A percentile compares a stretch with the other conserved stretches of the same genome.
These are phyloP conservation scores for Aleurites moluccanus DNA, from an alignment of 441 rosid species.

Conservation along the genomic window DNA sequence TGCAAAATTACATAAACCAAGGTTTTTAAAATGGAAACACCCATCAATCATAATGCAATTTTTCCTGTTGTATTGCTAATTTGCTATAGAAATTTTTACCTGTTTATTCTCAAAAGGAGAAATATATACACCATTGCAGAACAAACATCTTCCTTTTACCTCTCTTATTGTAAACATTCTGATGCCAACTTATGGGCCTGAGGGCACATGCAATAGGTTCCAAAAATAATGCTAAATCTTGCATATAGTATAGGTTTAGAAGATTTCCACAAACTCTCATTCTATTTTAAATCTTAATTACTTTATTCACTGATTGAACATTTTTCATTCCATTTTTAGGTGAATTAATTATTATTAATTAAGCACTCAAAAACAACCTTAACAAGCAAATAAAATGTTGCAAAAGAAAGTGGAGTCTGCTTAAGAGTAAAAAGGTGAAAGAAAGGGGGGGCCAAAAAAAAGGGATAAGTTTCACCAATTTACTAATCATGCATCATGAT, in stretches of 20 bases:
- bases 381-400: not conserved
- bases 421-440: not conserved
- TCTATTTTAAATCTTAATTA: not conserved
- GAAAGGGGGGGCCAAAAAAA: not conserved
- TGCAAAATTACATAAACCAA: not conserved
- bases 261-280: too few species aligned
- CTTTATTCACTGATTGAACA: not conserved
- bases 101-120: too few species aligned
- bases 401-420: not conserved
- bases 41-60: not conserved
- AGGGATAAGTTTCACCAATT: not conserved
- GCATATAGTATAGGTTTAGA: too few species aligned
- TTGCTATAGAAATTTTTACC: too few species aligned
- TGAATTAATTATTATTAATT: not conserved
- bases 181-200: not conserved
- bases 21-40: not conserved
- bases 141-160: too few species aligned
- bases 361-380: not conserved
- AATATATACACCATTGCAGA: too few species aligned
- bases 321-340: not conserved
- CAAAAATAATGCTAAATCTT: not conserved
- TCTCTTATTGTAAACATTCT: not conserved
- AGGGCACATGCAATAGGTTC: not conserved
- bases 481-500: conserved; percentile 28
- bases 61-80: not conserved